phyloP scores from a whole-genome alignment of 2,329 filamentous ascomycete species.

The Sclerotiophoma versabilis region DNA sequence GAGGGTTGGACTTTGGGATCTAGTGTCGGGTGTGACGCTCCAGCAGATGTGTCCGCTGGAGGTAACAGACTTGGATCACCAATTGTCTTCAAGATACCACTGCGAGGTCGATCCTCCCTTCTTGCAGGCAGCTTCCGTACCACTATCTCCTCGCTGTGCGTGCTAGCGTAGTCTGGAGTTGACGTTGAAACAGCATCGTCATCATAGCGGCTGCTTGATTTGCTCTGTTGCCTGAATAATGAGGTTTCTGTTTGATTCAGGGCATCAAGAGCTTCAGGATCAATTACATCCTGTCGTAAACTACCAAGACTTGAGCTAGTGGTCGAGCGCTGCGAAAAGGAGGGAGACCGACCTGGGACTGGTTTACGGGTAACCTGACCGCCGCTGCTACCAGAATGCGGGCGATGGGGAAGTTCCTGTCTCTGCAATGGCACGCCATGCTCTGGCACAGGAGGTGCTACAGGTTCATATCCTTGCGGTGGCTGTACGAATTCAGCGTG shows the following conservation, averaged over 20 bases:
- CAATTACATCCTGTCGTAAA: conserved; percentile 54
- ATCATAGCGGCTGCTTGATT: conserved; percentile 65
- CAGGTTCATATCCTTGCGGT: conserved; percentile 39
- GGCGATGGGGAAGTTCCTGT: conserved; percentile 35
- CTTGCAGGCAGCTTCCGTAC: conserved; percentile 51
- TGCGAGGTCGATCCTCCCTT: conserved; percentile 74
- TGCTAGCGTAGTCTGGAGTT: conserved; percentile 82
- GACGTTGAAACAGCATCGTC: conserved; percentile 68
- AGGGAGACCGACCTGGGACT: conserved; percentile 52
- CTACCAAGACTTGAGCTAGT: conserved; percentile 53
- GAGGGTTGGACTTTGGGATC: conserved; percentile 38
- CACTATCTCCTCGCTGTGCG: conserved; percentile 48
- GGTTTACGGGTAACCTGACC: conserved; percentile 47
- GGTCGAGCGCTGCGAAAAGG: conserved; percentile 46
- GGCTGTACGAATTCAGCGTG: conserved; percentile 48
- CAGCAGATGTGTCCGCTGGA: conserved; percentile 44
- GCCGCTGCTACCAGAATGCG: conserved; percentile 35
- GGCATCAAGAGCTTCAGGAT: conserved; percentile 54
- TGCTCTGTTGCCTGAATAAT: conserved; percentile 44
- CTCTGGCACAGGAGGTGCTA: conserved; percentile 47
- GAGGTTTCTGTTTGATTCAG: conserved; percentile 40
- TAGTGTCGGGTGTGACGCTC: conserved; percentile 6
- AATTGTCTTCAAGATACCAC: conserved; percentile 80
- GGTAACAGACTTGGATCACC: conserved; percentile 60
- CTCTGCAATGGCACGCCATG: conserved; percentile 38